Base-by-base conservation (phyloP, 306 rosid species). In the Gillenia trifoliata region DNA sequence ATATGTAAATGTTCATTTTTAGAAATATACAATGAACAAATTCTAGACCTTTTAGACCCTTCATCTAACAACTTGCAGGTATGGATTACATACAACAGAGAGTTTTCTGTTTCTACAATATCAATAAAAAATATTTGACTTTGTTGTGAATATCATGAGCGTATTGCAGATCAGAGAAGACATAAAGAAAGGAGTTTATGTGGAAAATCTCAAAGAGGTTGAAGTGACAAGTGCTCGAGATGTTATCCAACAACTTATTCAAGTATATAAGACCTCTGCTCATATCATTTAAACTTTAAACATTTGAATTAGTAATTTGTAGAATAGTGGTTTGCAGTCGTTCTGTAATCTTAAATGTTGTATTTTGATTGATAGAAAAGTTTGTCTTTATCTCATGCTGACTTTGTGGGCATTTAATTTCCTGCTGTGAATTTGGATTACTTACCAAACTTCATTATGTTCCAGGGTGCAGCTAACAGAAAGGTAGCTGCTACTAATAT, bases 401-500 rank as follows among this genome's bases (percentile, higher is more conserved):
- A 38, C 33, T 4, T 23, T 38, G 40, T 17, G 20, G 31, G 7
- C 19, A 36, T 34, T 59, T 68, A 26, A 1, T 43, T 15, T 50
- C 38, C 65, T 52, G 8, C 29, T 2, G 50, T 22, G 29, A 31
- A 60, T 60, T 59, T 15, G 19, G 26, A 26, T 40, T 67, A 26
- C 4, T 11, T 41, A 29, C 45, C 43, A n/a, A 43, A 54, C 38
- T 52, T 62, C 34, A 43, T 61, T 66, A 40, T 72, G 26, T 82
- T 80, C 47, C 85, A 94, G 99, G 99, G 99, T 70, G 83, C 99
- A 64, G 86, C 99, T 5, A 89, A 90, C 76, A 85, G 99, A 82
- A 94, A 94, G 88, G 99, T 94, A 31, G 99, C 99, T 62, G 90
- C 99, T 41, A 94, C 99, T 71, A 94, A 94, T 82, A 94, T 94